Conservation (phyloP, 1,284 basidiomycete genomes). For the Pholiota adiposa region DNA sequence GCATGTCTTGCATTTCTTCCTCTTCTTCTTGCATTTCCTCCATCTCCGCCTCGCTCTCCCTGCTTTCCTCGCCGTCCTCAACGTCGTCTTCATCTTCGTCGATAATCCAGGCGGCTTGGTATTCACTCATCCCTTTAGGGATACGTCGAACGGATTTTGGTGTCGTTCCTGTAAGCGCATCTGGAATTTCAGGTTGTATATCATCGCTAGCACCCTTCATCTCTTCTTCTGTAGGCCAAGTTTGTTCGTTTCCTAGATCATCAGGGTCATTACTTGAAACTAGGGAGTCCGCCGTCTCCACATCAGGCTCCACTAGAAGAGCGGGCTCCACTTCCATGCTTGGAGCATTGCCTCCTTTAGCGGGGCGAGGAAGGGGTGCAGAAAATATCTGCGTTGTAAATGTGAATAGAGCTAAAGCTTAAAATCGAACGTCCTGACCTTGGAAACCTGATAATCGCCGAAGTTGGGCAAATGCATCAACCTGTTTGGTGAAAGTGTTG, state of each 20-base stretch:
- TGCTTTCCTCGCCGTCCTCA: constrained; percentile 39
- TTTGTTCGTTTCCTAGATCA: constrained; percentile 92
- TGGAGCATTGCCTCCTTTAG: constrained; percentile 38
- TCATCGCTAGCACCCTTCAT: constrained; percentile 57
- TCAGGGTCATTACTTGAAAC: constrained; percentile 89
- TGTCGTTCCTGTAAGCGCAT: constrained; percentile 68
- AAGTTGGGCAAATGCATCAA: constrained; percentile 88
- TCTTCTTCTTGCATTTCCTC: constrained; percentile 63
- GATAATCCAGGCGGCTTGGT: constrained; percentile 93
- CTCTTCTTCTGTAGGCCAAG: constrained; percentile 98
- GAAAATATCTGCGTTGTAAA: constrained; percentile 76
- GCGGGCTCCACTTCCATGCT: constrained; percentile 69
- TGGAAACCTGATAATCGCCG: constrained; percentile 88
- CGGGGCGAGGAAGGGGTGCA: constrained; percentile 50
- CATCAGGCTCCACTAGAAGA: constrained; percentile 61
- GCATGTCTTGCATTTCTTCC: constrained; percentile 72
- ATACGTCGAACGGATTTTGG: constrained; percentile 77
- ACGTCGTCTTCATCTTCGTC: constrained; percentile 78
- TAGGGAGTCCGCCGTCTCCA: constrained; percentile 84
- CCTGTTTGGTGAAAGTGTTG: constrained; percentile 80
- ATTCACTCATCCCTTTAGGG: constrained; percentile 91
- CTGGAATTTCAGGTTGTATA: constrained; percentile 53
- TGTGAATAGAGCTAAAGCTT: too few relatives aligned
- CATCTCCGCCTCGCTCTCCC: constrained; percentile 50
- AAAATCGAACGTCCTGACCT: constrained; percentile 51